Evolutionary conservation across 2,329 filamentous ascomycete genomes (phyloP), one percentile per base, ranked within the genome.

Genomic region (Ceratocystis albifundus): DNA sequence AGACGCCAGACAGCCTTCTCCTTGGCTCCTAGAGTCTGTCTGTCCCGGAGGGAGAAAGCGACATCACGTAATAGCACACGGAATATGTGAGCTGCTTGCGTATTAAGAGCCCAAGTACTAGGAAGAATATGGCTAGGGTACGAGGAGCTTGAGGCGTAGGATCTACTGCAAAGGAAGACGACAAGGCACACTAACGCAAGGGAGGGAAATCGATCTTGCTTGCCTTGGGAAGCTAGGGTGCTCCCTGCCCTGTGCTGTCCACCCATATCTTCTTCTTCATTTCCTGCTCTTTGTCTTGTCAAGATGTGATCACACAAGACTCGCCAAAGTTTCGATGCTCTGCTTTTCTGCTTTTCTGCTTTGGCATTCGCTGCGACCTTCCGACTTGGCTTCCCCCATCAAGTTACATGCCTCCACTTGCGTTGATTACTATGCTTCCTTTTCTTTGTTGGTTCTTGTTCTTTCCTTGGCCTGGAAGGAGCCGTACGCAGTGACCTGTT

Each of bases 121-220:
- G 36, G 36, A 41, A 41, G 36, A 41, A 41, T 41, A 41, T 41
- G 12, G 36, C 36, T 4, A 41, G 36, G 36, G 10, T 41, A 41
- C 36, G 36, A 12, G 36, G 36, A 41, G 36, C 4, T 4, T 41
- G 10, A 4, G 36, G 36, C 32, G 10, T 41, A 41, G 36, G 36
- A 41, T 41, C 36, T 15, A 15, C 36, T 41, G 36, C 12, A 15
- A 12, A 15, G 36, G 36, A 12, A 41, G 12, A 12, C 36, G 36
- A 41, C 36, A 41, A 41, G 36, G 10, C 36, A 41, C 36, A 41
- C 36, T 41, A 41, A 15, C 36, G 36, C 28, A 59, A 59, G 17
- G 28, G 55, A 59, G 28, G 28, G 28, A 59, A 59, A 59, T 59
- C 55, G 55, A 59, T 59, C 28, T 59, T 59, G 55, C 4, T 59